Conservation (phyloP, 257 asterid genomes). For the Solanum etuberosum region DNA sequence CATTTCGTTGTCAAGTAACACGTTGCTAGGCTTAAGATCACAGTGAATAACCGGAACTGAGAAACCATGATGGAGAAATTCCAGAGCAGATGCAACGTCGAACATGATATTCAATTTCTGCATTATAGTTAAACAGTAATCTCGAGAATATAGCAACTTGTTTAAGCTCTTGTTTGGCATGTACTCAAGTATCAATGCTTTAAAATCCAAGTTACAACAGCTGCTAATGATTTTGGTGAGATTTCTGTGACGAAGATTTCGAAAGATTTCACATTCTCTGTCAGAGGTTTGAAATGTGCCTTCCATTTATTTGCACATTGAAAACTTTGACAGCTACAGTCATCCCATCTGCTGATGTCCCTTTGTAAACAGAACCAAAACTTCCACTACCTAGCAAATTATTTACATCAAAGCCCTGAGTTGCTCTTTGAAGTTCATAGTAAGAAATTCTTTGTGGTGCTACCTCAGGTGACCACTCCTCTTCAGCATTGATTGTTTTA, state of each 20-base stretch:
- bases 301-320: neutral
- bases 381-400: neutral
- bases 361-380: neutral
- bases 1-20: constrained; percentile 11
- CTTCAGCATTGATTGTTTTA: neutral
- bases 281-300: neutral
- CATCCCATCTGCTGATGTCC: neutral
- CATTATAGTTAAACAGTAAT: neutral
- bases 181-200: constrained; percentile 18
- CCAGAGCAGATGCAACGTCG: constrained; percentile 10
- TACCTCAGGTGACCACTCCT: neutral
- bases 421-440: neutral
- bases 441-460: constrained; percentile 7
- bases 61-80: constrained; percentile 18
- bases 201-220: constrained; percentile 20
- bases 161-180: constrained; percentile 23
- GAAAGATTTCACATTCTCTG: neutral
- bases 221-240: constrained; percentile 13
- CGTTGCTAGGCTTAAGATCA: constrained; percentile 21
- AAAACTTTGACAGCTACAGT: neutral
- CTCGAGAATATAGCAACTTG: neutral
- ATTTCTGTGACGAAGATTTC: constrained; percentile 16
- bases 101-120: constrained; percentile 13
- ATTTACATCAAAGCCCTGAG: neutral
- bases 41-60: neutral